phyloP scores from a whole-genome alignment of 306 rosid species.

The Sesbania bispinosa region DNA sequence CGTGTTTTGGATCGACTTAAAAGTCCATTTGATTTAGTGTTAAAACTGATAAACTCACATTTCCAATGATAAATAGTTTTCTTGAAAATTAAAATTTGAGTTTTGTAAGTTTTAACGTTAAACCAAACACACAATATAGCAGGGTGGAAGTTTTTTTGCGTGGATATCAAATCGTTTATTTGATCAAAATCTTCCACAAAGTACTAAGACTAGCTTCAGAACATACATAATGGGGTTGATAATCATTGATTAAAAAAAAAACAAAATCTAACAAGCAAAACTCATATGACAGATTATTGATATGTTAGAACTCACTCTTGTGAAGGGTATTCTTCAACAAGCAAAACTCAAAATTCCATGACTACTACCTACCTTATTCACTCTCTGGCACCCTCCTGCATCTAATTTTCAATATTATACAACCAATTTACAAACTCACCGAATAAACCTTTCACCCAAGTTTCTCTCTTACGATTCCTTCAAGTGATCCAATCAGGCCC shows the following conservation, averaged over 20 bases:
- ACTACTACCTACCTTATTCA: neutral
- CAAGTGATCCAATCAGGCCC: neutral
- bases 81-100: too few species aligned
- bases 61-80: too few species aligned
- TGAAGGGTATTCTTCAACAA: neutral
- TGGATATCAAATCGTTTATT: neutral
- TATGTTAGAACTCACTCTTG: neutral
- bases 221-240: neutral
- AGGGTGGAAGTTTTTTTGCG: neutral
- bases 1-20: too few species aligned
- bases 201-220: neutral
- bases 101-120: too few species aligned
- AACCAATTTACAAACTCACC: neutral
- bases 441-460: neutral
- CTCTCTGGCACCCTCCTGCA: too few species aligned
- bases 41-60: too few species aligned
- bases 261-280: neutral
- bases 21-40: too few species aligned
- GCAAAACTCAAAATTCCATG: neutral
- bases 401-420: neutral
- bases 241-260: neutral
- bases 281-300: neutral
- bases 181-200: neutral
- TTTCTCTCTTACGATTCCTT: slow-evolving; percentile 4
- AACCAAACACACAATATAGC: neutral